A percentile compares a stretch with the other conserved stretches of the same genome.
Evolutionary conservation across 768 basidiomycete genomes (phyloP).

Genomic region (Suillus occidentalis): DNA sequence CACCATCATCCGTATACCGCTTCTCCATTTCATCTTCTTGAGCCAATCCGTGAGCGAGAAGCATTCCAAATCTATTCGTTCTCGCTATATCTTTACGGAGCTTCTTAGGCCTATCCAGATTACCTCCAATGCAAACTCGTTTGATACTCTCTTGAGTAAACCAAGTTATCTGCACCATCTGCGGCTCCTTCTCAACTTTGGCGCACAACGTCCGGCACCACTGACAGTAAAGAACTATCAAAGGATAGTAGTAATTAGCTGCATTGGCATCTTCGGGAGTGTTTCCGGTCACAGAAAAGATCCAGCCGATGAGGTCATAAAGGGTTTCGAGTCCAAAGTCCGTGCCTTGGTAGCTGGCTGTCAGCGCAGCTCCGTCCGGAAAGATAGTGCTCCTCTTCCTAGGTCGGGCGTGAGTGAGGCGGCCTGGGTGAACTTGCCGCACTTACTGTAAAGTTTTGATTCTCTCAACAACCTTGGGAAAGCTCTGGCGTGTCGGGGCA

Average conservation of each 20-base stretch:
- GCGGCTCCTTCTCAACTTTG: neutral
- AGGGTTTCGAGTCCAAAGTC: neutral
- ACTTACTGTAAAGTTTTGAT: neutral
- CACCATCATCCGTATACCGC: too few species aligned
- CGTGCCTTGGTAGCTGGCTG: neutral
- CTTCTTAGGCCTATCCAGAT: neutral
- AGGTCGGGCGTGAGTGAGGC: neutral
- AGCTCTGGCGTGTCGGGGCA: neutral
- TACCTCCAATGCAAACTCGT: neutral
- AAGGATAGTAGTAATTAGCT: constrained; percentile 5
- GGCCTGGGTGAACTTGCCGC: neutral
- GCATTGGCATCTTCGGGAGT: neutral
- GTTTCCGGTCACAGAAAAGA: constrained; percentile 4
- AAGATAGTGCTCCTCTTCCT: neutral
- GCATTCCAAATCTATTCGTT: neutral
- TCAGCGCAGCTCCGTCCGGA: neutral
- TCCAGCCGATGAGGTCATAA: constrained; percentile 7
- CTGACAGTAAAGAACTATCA: neutral
- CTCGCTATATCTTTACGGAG: neutral
- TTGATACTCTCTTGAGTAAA: neutral
- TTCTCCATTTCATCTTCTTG: too few species aligned
- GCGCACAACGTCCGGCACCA: neutral
- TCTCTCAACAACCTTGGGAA: neutral
- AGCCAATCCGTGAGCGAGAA: too few species aligned
- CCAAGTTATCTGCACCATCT: constrained; percentile 8